Base-by-base conservation (phyloP, 371 early-diverging fungal genomes). In the Mortierella sp. region DNA sequence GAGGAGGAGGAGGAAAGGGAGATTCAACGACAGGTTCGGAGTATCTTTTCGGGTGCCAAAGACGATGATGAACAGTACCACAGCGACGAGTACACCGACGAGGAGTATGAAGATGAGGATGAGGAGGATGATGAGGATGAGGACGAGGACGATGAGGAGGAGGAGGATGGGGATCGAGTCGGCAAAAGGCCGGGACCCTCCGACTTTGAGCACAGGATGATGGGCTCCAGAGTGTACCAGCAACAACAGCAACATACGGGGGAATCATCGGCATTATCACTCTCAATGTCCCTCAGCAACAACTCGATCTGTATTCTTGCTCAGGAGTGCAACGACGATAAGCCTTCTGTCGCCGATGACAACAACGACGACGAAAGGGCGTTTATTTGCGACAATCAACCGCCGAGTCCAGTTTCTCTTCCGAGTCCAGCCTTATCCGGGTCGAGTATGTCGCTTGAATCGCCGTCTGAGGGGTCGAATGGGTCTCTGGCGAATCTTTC, bases 41-140 rank as follows among this genome's bases (percentile, higher is more conserved):
- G 61, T 39, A 61, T 61, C 34, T 61, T 61, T 61, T 61, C 61
- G 34, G 61, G 61, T 34, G 34, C 24, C 37, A 44, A 29, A 29
- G 26, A 24, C 22, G 68, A 47, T 11, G 48, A 70, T 14, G 53
- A 34, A 3, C 63, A 43, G 9, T 44, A 63, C 24, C 45, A 70
- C 43, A 45, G 63, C 22, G 44, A 61, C 45, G 71, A 61, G 19
- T 45, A 67, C n/a, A 34, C 31, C 11, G 67, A 67, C 34, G 47
- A 44, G 4, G 47, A 67, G 19, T 29, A 40, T 9, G 41, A 58
- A 4, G 34, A 58, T 16, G 8, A 61, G 2, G 34, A 34, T 0
- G 58, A 55, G 0, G 31, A 58, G 14, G 44, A 44, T 10, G 55
- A 55, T 19, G 61, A 61, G 16, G 61, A 55, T 14, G 58, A 37